Evolutionary conservation across 176 grass and related monocot species (phyloP).

Genomic region (Ensete glaucum): DNA sequence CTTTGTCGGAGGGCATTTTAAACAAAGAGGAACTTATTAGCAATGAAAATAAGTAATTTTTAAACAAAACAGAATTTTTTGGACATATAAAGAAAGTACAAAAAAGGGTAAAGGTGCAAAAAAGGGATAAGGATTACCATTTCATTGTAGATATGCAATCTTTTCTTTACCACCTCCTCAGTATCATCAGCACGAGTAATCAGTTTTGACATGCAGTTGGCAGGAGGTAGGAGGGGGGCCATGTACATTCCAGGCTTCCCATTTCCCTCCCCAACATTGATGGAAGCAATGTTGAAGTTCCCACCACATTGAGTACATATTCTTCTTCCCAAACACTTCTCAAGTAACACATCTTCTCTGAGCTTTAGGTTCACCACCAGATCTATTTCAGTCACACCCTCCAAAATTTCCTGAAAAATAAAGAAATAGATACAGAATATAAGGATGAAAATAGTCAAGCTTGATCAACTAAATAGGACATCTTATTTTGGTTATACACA

Average conservation of each 20-base stretch:
- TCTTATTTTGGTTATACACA: neutral
- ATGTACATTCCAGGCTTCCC: constrained; percentile 75
- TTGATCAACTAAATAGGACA: neutral
- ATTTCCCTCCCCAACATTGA: constrained; percentile 65
- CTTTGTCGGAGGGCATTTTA: too few species aligned
- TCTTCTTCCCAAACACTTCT: constrained; percentile 92
- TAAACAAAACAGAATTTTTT: neutral
- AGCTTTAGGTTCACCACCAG: constrained; percentile 97
- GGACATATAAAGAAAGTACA: neutral
- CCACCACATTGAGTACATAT: constrained; percentile 73
- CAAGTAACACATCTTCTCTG: constrained; percentile 77
- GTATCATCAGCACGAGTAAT: constrained; percentile 79
- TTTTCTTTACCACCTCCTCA: constrained; percentile 70
- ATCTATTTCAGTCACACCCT: constrained; percentile 72
- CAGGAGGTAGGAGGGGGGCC: constrained; percentile 69
- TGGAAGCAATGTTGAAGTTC: constrained; percentile 82
- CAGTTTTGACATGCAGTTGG: constrained; percentile 69
- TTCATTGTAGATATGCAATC: constrained; percentile 65
- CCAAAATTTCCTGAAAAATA: constrained; percentile 65
- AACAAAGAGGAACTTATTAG: neutral
- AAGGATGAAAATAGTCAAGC: neutral
- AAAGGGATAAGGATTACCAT: constrained; percentile 38
- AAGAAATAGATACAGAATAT: constrained; percentile 3
- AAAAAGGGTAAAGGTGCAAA: neutral
- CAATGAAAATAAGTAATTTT: neutral